phyloP scores from a whole-genome alignment of 495 filamentous ascomycete genomes.

The Pseudomonodictys pantanalensis region DNA sequence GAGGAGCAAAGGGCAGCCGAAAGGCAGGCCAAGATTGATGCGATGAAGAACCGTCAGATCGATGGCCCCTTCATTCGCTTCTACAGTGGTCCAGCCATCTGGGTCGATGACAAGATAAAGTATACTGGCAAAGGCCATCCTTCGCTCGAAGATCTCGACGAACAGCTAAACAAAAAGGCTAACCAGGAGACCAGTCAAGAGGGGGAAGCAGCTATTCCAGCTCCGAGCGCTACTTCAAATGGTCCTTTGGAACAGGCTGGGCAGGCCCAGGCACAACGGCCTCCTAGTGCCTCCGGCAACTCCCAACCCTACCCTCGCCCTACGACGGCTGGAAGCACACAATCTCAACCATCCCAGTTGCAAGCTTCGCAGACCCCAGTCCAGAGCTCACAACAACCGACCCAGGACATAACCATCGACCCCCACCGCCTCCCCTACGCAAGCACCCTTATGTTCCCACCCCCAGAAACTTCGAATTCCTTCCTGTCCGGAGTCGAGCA shows the following conservation, averaged over 20 bases:
- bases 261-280: background rate
- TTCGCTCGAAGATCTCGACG: slow-evolving; percentile 64
- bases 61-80: slow-evolving; percentile 87
- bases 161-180: slow-evolving; percentile 43
- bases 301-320: background rate
- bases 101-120: slow-evolving; percentile 70
- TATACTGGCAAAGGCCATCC: slow-evolving; percentile 54
- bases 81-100: slow-evolving; percentile 85
- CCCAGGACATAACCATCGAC: slow-evolving; percentile 1
- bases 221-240: background rate
- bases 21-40: slow-evolving; percentile 73
- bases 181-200: slow-evolving; percentile 44
- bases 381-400: background rate
- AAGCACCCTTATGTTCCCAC: slow-evolving; percentile 18
- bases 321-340: background rate
- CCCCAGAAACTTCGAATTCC: slow-evolving; percentile 19
- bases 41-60: slow-evolving; percentile 77
- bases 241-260: background rate
- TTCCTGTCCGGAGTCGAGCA: slow-evolving; percentile 41
- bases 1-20: slow-evolving; percentile 85
- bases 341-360: background rate
- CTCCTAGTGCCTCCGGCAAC: background rate
- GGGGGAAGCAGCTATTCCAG: too few relatives aligned
- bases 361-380: background rate
- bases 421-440: slow-evolving; percentile 8